Conservation (phyloP, 495 filamentous ascomycete genomes). For the Neurospora tetraspora region DNA sequence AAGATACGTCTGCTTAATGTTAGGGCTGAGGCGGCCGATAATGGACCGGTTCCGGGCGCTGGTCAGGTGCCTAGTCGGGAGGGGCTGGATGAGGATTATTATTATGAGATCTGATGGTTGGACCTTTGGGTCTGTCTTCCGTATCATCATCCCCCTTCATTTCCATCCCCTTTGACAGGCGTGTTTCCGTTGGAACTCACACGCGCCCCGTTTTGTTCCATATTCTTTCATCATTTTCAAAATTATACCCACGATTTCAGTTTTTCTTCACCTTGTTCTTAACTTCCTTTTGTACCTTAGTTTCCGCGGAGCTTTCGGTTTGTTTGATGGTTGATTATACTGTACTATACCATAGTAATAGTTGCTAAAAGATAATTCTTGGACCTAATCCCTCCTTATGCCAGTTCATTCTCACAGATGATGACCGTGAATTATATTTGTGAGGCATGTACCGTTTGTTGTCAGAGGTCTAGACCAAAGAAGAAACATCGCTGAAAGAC, state of each 20-base stretch:
- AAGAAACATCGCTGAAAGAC: neutral
- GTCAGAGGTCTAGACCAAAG: neutral
- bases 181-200: neutral
- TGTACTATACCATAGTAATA: neutral
- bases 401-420: neutral
- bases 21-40: conserved; percentile 63
- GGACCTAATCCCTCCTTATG: neutral
- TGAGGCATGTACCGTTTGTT: neutral
- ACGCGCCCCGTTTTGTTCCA: conserved; percentile 1
- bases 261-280: neutral
- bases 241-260: conserved; percentile 2
- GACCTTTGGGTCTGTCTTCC: neutral
- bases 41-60: conserved; percentile 38
- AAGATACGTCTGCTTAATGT: conserved; percentile 93
- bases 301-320: neutral
- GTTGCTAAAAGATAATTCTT: neutral
- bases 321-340: neutral
- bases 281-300: neutral
- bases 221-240: neutral
- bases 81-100: conserved; percentile 59
- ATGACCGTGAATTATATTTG: neutral
- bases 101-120: conserved; percentile 42
- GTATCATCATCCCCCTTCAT: neutral
- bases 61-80: conserved; percentile 50
- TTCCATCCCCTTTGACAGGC: neutral